phyloP scores from a whole-genome alignment of 148 eudicot genomes.

The Limonium bicolor region DNA sequence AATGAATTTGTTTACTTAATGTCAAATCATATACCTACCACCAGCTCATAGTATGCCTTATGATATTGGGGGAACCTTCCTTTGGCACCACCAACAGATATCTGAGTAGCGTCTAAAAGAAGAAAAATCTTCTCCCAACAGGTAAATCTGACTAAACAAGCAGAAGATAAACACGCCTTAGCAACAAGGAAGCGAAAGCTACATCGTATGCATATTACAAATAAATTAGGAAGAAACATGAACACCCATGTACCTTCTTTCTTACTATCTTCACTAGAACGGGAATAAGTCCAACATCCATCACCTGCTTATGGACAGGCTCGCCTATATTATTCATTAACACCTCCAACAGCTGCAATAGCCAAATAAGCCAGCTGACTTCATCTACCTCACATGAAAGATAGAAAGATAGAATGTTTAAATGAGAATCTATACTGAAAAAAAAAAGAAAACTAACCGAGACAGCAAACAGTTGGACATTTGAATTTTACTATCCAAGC shows the following conservation, averaged over 20 bases:
- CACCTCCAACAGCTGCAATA: conserved; percentile 81
- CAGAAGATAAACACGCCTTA: no score
- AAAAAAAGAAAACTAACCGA: conserved; percentile 43
- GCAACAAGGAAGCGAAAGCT: conserved; percentile 8
- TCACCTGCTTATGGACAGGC: conserved; percentile 73
- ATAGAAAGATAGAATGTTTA: no score
- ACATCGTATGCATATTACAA: no score
- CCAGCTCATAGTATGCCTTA: conserved; percentile 73
- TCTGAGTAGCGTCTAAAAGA: conserved; percentile 91
- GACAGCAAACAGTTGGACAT: conserved; percentile 64
- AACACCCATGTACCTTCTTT: conserved; percentile 78
- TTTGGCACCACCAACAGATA: conserved; percentile 74
- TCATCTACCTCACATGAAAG: no score
- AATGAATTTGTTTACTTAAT: no score
- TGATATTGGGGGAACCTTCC: conserved; percentile 86
- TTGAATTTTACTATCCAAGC: conserved; percentile 59
- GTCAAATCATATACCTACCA: conserved; percentile 51
- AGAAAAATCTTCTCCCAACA: conserved; percentile 85
- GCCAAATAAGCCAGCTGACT: neutral
- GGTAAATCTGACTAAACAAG: conserved; percentile 81
- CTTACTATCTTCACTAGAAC: conserved; percentile 72
- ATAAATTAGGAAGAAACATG: neutral
- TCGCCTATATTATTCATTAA: conserved; percentile 89
- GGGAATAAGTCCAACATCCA: conserved; percentile 63
- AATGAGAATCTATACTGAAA: no score